phyloP scores from a whole-genome alignment of 257 asterid species.

The Solanum virginianum region DNA sequence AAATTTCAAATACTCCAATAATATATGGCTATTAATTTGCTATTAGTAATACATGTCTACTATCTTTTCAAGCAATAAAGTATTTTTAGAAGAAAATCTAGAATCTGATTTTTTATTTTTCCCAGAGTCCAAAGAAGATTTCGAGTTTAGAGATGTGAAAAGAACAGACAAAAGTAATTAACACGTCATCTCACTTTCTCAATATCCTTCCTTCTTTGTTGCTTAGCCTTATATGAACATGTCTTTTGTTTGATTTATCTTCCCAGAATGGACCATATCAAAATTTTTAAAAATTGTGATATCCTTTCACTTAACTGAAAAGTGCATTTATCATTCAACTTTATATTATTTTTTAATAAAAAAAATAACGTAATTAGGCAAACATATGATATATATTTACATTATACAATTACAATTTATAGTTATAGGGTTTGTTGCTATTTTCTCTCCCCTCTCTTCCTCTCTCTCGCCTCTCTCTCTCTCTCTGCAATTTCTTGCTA shows the following conservation, averaged over 20 bases:
- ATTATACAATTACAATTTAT: too few relatives aligned
- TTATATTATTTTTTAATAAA: too few relatives aligned
- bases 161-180: not conserved
- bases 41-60: not conserved
- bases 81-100: not conserved
- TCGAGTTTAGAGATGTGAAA: not conserved
- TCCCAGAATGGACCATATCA: not conserved
- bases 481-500: too few relatives aligned
- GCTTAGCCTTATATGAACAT: not conserved
- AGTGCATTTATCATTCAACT: not conserved
- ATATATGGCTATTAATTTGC: not conserved
- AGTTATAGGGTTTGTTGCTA: too few relatives aligned
- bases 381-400: too few relatives aligned
- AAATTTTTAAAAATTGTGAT: not conserved
- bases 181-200: not conserved
- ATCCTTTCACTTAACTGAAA: not conserved
- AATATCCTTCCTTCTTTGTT: not conserved
- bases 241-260: not conserved
- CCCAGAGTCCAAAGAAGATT: not conserved
- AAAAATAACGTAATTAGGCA: too few relatives aligned
- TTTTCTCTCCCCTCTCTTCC: too few relatives aligned
- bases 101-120: not conserved
- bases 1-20: not conserved
- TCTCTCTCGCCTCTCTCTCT: too few relatives aligned
- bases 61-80: not conserved